Evolutionary conservation across 2,329 filamentous ascomycete genomes (phyloP).

Genomic region (Gremmenia infestans): DNA sequence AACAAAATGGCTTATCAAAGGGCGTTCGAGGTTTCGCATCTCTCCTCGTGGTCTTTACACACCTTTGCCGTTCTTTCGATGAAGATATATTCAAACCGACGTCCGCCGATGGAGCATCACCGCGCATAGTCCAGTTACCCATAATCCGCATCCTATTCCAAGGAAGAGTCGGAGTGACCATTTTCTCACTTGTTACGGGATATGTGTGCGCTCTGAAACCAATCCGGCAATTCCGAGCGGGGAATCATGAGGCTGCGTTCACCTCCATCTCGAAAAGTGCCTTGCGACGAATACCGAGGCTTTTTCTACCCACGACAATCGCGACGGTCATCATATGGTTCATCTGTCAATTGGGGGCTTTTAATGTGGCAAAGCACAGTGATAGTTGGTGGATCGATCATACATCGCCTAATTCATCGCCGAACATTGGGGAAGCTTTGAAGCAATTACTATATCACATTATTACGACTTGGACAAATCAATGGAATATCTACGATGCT

Average conservation of each 20-base stretch:
- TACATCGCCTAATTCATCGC: conserved; percentile 41
- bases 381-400: conserved; percentile 55
- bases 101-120: conserved; percentile 38
- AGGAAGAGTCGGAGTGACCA: conserved; percentile 59
- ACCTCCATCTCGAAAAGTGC: conserved; percentile 51
- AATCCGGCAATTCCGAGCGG: conserved; percentile 49
- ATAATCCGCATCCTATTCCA: conserved; percentile 55
- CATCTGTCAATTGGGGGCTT: conserved; percentile 51
- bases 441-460: conserved; percentile 41
- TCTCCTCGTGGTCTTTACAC: conserved; percentile 49
- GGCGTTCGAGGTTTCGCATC: conserved; percentile 53
- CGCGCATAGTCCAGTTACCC: conserved; percentile 51
- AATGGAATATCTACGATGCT: conserved; percentile 48
- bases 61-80: conserved; percentile 48
- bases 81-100: conserved; percentile 44
- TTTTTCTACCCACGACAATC: conserved; percentile 52
- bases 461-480: conserved; percentile 47
- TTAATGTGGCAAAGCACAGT: conserved; percentile 48
- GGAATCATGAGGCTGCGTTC: conserved; percentile 49
- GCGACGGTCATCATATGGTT: conserved; percentile 53
- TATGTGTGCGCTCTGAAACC: conserved; percentile 61
- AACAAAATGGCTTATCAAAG: conserved; percentile 32
- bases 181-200: conserved; percentile 61
- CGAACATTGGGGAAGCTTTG: conserved; percentile 38
- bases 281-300: conserved; percentile 51